Percentiles rank a stretch among this genome's conserved stretches.
These are phyloP conservation scores for Colletotrichum truncatum DNA, from an alignment of 2,329 filamentous ascomycete species.

Conservation along the genomic window DNA sequence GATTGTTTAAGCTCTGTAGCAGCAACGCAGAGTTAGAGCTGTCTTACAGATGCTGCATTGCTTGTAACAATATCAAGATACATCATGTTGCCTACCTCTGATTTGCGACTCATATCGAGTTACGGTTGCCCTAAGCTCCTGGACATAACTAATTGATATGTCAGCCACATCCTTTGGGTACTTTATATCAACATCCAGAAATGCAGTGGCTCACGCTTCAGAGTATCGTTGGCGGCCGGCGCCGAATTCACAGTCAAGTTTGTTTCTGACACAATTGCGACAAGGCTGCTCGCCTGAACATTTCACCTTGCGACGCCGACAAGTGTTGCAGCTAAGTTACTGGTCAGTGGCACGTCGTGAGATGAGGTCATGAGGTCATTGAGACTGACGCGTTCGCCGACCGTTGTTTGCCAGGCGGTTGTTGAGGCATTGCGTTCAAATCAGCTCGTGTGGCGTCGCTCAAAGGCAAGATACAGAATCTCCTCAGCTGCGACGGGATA, in stretches of 20 bases:
- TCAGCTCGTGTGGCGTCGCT: not conserved
- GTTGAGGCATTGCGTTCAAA: constrained; percentile 16
- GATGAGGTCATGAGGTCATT: constrained; percentile 1
- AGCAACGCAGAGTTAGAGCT: not conserved
- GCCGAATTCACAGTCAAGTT: constrained; percentile 43
- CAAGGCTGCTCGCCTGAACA: constrained; percentile 43
- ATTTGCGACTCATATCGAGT: constrained; percentile 21
- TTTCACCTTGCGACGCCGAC: constrained; percentile 45
- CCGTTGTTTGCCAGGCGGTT: constrained; percentile 13
- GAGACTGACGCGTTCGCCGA: constrained; percentile 28
- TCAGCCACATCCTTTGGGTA: not conserved
- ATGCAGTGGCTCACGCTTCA: constrained; percentile 14
- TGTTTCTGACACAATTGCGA: constrained; percentile 43
- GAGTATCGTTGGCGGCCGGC: constrained; percentile 28
- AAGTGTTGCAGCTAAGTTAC: constrained; percentile 29
- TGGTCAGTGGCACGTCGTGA: not conserved
- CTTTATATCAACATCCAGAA: not conserved
- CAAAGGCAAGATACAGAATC: no score
- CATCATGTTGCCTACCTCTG: not conserved
- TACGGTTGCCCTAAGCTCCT: constrained; percentile 18
- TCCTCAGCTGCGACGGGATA: not conserved
- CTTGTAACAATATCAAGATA: not conserved
- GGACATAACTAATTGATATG: constrained; percentile 9
- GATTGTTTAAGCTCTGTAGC: constrained; percentile 9
- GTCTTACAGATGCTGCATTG: not conserved